Conservation (phyloP, 2,329 filamentous ascomycete species). For the Ophiostoma piceae region DNA sequence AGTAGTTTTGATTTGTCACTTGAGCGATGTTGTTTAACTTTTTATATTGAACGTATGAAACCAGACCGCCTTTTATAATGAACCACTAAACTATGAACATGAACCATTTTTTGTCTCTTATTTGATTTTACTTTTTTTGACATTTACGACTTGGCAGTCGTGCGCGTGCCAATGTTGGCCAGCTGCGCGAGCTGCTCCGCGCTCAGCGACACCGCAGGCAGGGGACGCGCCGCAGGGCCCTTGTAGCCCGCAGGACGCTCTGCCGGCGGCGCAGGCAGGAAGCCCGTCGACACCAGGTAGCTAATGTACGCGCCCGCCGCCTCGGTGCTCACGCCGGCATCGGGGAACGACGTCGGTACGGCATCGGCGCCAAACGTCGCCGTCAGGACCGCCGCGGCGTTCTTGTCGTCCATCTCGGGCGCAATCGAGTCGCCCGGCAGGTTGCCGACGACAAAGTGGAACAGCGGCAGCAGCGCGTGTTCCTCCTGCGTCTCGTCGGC, state of each 20-base stretch:
- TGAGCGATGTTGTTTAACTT: not conserved
- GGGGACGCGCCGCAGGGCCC: slow-evolving; percentile 1
- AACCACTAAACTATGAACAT: not conserved
- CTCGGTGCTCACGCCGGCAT: not conserved
- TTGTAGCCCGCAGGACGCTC: slow-evolving; percentile 11
- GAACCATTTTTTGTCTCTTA: not conserved
- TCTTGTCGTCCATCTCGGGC: slow-evolving; percentile 67
- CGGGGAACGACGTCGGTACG: slow-evolving; percentile 19
- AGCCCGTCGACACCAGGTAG: slow-evolving; percentile 15
- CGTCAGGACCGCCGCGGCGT: slow-evolving; percentile 57
- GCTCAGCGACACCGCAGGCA: not conserved
- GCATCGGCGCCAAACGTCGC: slow-evolving; percentile 6
- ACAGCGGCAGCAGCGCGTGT: slow-evolving; percentile 69
- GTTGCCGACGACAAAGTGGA: slow-evolving; percentile 66
- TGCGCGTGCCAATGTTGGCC: slow-evolving; percentile 13
- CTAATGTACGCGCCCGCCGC: slow-evolving; percentile 7
- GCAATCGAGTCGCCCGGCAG: slow-evolving; percentile 63
- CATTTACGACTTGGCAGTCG: not conserved
- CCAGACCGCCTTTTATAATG: not conserved
- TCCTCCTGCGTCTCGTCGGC: slow-evolving; percentile 58
- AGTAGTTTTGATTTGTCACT: not conserved
- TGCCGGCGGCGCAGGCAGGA: slow-evolving; percentile 12
- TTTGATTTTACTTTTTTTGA: not conserved
- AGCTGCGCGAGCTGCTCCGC: slow-evolving; percentile 9
- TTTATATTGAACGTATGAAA: not conserved